A percentile compares a stretch with the other conserved stretches of the same genome.
phyloP scores from a whole-genome alignment of 805 yeast species.

The Saccharomyces jurei region DNA sequence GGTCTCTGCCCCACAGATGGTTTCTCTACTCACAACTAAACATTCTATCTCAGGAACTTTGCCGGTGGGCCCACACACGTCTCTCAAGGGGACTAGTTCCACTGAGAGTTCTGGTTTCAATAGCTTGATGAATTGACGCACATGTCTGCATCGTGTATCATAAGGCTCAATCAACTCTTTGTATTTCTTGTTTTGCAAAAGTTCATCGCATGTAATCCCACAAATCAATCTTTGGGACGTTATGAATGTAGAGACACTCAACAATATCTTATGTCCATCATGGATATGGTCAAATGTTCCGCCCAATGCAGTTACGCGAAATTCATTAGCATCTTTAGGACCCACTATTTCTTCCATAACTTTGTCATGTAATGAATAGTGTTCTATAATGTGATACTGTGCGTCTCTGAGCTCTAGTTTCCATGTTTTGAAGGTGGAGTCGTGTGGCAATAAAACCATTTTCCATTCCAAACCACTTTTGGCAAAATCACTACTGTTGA shows the following conservation, averaged over 20 bases:
- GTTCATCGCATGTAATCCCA: conserved; percentile 74
- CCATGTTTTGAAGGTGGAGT: neutral
- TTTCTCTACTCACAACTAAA: conserved; percentile 73
- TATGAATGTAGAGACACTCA: conserved; percentile 63
- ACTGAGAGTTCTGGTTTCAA: conserved; percentile 40
- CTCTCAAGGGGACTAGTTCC: conserved; percentile 59
- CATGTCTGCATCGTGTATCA: conserved; percentile 40
- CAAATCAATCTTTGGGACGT: conserved; percentile 51
- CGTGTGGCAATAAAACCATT: neutral
- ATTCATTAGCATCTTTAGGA: conserved; percentile 20
- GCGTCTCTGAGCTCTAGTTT: neutral
- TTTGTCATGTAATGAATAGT: neutral
- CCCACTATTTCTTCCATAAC: conserved; percentile 2
- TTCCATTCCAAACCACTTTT: neutral
- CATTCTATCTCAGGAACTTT: conserved; percentile 64
- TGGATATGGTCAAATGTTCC: conserved; percentile 97
- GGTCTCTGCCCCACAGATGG: conserved; percentile 61
- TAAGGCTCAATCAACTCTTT: conserved; percentile 56
- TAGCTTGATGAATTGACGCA: conserved; percentile 41
- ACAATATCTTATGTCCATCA: conserved; percentile 84
- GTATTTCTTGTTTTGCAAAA: conserved; percentile 68
- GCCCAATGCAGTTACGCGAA: conserved; percentile 58
- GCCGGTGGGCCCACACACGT: conserved; percentile 93
- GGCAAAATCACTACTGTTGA: neutral
- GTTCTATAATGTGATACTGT: conserved; percentile 1